These are phyloP conservation scores for Chrysoporthe austroafricana DNA, from an alignment of 2,329 filamentous ascomycete species.

Conservation along the genomic window DNA sequence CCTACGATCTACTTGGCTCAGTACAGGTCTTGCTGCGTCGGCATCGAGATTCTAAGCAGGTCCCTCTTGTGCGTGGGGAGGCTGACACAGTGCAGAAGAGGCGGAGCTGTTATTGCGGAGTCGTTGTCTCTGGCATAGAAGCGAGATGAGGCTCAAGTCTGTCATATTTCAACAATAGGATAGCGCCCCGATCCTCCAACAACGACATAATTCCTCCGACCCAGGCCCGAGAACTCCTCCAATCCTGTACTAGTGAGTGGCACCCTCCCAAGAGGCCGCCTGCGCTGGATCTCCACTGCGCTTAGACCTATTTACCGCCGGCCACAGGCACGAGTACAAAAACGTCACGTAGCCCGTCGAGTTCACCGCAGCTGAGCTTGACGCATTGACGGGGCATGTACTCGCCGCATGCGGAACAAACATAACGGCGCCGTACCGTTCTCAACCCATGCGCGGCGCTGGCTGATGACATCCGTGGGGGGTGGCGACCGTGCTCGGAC, in stretches of 20 bases:
- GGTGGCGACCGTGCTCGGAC: not conserved
- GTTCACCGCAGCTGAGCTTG: not conserved
- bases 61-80: too few relatives aligned
- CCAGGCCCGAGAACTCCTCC: not conserved
- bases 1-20: not conserved
- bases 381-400: conserved; percentile 1
- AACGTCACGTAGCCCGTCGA: not conserved
- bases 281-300: not conserved
- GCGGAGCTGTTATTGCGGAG: too few relatives aligned
- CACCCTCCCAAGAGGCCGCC: conserved; percentile 9
- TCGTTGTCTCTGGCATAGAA: too few relatives aligned
- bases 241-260: not conserved
- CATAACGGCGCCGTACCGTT: not conserved
- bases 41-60: too few relatives aligned
- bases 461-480: not conserved
- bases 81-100: too few relatives aligned
- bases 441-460: conserved; percentile 12
- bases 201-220: not conserved
- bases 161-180: not conserved
- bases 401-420: not conserved
- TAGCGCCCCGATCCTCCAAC: conserved; percentile 4
- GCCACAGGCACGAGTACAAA: conserved; percentile 16
- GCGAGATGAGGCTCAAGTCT: not conserved
- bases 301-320: conserved; percentile 6
- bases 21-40: not conserved